Percentiles rank a stretch among this genome's conserved stretches.
phyloP scores from a whole-genome alignment of 345 rosid species.

The Isatis tinctoria region DNA sequence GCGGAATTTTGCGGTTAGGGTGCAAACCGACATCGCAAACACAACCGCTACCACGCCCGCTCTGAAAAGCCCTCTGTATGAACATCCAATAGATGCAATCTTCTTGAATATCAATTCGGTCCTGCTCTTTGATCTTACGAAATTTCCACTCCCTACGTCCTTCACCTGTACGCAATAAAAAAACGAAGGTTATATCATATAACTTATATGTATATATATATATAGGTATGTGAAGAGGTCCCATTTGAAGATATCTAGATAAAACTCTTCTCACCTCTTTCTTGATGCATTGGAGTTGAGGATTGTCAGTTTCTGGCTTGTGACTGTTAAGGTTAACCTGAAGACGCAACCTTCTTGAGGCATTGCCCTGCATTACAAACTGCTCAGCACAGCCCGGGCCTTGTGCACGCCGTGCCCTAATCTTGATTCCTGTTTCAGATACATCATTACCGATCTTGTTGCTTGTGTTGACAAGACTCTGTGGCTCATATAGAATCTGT shows the following conservation, averaged over 20 bases:
- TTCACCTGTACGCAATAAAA: slow-evolving; percentile 12
- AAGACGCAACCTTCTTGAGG: slow-evolving; percentile 56
- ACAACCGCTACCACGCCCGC: slow-evolving; percentile 33
- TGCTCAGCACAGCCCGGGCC: neutral
- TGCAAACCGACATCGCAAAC: slow-evolving; percentile 34
- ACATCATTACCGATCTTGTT: slow-evolving; percentile 8
- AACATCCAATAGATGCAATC: slow-evolving; percentile 24
- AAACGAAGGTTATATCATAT: no score
- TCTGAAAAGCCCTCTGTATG: slow-evolving; percentile 30
- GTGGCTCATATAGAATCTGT: slow-evolving; percentile 3
- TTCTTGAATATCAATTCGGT: slow-evolving; percentile 13
- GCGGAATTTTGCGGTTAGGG: neutral
- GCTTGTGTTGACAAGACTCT: slow-evolving; percentile 3
- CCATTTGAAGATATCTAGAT: neutral
- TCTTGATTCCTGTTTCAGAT: slow-evolving; percentile 44
- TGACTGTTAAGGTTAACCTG: slow-evolving; percentile 36
- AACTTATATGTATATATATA: no score
- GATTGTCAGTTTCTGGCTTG: slow-evolving; percentile 12
- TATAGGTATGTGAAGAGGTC: no score
- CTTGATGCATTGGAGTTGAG: slow-evolving; percentile 11
- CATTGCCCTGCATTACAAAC: slow-evolving; percentile 46
- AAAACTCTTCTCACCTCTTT: slow-evolving; percentile 45
- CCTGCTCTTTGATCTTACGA: slow-evolving; percentile 15
- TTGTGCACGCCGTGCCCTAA: slow-evolving; percentile 39
- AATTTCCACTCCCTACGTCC: neutral